Evolutionary conservation across 352 stramenopile genomes (phyloP).

Genomic region (Pythium rishiriense): DNA sequence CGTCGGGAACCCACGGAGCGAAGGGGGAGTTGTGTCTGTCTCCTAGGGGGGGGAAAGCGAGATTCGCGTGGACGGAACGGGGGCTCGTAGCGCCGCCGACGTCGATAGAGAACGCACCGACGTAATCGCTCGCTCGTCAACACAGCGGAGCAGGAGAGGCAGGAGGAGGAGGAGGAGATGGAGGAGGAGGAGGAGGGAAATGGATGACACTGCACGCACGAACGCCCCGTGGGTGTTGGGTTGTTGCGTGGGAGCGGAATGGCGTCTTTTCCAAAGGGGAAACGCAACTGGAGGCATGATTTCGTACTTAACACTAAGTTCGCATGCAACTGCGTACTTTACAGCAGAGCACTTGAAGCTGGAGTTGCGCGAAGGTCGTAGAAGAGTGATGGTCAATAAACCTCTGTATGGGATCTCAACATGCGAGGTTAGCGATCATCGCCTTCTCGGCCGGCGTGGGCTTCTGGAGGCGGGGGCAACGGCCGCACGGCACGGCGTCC

Average conservation of each 20-base stretch:
- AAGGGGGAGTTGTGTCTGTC: too few species aligned
- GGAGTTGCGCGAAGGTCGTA: slow-evolving; percentile 7
- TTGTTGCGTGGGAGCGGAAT: neutral
- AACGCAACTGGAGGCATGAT: slow-evolving; percentile 3
- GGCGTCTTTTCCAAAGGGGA: slow-evolving; percentile 4
- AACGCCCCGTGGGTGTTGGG: neutral
- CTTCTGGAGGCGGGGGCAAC: neutral
- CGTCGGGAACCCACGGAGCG: too few species aligned
- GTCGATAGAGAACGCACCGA: too few species aligned
- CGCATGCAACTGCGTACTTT: neutral
- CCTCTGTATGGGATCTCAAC: too few species aligned
- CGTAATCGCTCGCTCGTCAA: too few species aligned
- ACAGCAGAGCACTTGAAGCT: slow-evolving; percentile 10
- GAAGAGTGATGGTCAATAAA: slow-evolving; percentile 7
- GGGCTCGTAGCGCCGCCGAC: too few species aligned
- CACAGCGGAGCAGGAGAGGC: neutral
- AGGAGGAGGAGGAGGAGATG: neutral
- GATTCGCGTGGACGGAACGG: too few species aligned
- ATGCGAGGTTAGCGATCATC: neutral
- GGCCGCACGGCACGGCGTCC: neutral
- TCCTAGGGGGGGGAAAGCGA: too few species aligned
- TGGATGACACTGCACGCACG: neutral
- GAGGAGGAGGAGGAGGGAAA: neutral
- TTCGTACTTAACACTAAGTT: slow-evolving; percentile 9
- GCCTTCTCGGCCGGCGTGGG: neutral